phyloP scores from a whole-genome alignment of 805 yeast genomes.

The Lipomyces mesembrius region DNA sequence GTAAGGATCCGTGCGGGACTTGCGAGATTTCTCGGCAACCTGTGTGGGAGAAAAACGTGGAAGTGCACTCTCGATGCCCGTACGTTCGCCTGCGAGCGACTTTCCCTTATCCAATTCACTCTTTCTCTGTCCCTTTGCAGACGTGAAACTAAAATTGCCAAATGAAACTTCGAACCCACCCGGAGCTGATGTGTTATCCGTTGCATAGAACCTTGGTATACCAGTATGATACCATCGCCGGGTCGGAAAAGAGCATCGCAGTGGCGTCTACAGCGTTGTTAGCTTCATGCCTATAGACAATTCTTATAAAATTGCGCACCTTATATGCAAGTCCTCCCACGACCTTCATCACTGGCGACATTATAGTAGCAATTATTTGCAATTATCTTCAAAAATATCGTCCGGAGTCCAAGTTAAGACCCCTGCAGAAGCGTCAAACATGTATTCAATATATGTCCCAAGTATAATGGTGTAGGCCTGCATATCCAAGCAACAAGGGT shows the following conservation, averaged over 20 bases:
- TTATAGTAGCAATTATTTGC: background rate
- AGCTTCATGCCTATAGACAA: background rate
- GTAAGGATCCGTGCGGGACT: background rate
- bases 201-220: background rate
- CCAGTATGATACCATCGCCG: background rate
- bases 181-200: background rate
- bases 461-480: too few relatives aligned
- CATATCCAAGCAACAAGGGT: too few relatives aligned
- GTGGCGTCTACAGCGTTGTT: background rate
- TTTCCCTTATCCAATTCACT: background rate
- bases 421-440: too few relatives aligned
- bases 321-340: background rate
- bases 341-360: background rate
- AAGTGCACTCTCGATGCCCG: background rate
- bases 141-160: background rate
- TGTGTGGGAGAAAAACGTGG: background rate
- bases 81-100: background rate
- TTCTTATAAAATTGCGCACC: background rate
- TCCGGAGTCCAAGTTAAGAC: too few relatives aligned
- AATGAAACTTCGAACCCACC: background rate
- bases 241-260: background rate
- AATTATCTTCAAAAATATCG: too few relatives aligned
- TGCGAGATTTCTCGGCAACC: background rate
- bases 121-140: background rate
- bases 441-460: too few relatives aligned